Evolutionary conservation across 2,329 filamentous ascomycete genomes (phyloP).

Genomic region (Dactylonectria estremocensis): DNA sequence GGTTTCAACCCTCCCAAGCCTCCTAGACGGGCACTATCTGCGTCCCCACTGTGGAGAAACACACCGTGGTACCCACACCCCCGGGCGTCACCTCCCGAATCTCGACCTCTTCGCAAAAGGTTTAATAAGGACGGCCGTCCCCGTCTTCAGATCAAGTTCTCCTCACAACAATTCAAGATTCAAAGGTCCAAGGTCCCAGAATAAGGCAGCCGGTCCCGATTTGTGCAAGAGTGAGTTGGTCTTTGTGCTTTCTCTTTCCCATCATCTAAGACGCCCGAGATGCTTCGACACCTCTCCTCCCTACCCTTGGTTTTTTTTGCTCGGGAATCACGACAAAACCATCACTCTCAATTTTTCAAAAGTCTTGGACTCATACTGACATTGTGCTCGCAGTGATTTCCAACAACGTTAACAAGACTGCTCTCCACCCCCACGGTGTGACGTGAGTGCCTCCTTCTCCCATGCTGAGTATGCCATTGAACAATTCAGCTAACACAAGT

Average conservation of each 20-base stretch:
- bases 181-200: slow-evolving; percentile 58
- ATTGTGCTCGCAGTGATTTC: slow-evolving; percentile 62
- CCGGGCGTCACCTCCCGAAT: slow-evolving; percentile 43
- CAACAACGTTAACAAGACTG: slow-evolving; percentile 88
- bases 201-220: slow-evolving; percentile 56
- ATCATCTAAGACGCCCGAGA: slow-evolving; percentile 26
- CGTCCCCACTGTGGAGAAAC: slow-evolving; percentile 44
- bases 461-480: slow-evolving; percentile 21
- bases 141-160: slow-evolving; percentile 56
- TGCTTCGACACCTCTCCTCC: slow-evolving; percentile 23
- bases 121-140: slow-evolving; percentile 61
- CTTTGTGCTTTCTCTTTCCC: slow-evolving; percentile 17
- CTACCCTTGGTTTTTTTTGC: not conserved
- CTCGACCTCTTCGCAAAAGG: slow-evolving; percentile 47
- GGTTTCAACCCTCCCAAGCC: slow-evolving; percentile 44
- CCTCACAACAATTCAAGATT: slow-evolving; percentile 57
- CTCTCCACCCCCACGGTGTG: slow-evolving; percentile 91
- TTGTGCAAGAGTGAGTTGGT: slow-evolving; percentile 60
- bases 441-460: slow-evolving; percentile 73
- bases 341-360: slow-evolving; percentile 28
- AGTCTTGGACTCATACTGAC: slow-evolving; percentile 42
- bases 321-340: not conserved
- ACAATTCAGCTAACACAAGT: slow-evolving; percentile 47
- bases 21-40: slow-evolving; percentile 47
- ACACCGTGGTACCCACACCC: slow-evolving; percentile 45